Conservation (phyloP, 2,329 filamentous ascomycete species). For the Thelonectria rubi region DNA sequence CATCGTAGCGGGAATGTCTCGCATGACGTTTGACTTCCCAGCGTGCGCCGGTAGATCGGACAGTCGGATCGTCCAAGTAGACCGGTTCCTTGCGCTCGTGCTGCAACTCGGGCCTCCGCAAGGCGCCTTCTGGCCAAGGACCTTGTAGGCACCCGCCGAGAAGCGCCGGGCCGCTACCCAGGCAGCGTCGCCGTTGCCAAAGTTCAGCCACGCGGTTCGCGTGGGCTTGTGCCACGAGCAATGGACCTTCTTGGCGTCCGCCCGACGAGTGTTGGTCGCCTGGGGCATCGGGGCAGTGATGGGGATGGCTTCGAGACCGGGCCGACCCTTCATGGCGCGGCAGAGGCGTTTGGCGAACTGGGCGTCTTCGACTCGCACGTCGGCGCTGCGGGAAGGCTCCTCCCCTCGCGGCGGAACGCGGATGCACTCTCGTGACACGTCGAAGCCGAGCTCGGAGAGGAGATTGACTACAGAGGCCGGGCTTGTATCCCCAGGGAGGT, state of each 20-base stretch:
- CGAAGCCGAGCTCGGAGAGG: constrained; percentile 25
- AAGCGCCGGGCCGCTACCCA: constrained; percentile 34
- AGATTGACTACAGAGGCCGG: constrained; percentile 32
- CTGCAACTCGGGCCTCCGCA: too few relatives aligned
- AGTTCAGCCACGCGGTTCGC: constrained; percentile 44
- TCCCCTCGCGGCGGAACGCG: not conserved
- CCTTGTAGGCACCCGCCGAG: constrained; percentile 33
- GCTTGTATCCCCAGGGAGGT: constrained; percentile 36
- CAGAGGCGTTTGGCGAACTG: constrained; percentile 19
- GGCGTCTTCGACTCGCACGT: constrained; percentile 19
- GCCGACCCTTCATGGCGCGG: not conserved
- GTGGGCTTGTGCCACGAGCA: constrained; percentile 49
- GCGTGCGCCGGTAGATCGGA: constrained; percentile 2
- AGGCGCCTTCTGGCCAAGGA: constrained; percentile 28
- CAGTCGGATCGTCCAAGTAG: constrained; percentile 17
- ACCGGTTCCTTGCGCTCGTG: not conserved
- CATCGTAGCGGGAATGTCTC: not conserved
- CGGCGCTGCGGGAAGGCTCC: not conserved
- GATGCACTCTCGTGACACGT: not conserved
- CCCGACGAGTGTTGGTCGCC: constrained; percentile 40
- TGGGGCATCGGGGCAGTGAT: constrained; percentile 32
- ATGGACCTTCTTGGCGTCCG: constrained; percentile 48
- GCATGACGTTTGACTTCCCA: constrained; percentile 21
- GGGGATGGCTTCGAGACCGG: not conserved
- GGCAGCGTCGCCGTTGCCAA: constrained; percentile 34